Evolutionary conservation across 768 basidiomycete species (phyloP).

Genomic region (Gloeophyllum trabeum): DNA sequence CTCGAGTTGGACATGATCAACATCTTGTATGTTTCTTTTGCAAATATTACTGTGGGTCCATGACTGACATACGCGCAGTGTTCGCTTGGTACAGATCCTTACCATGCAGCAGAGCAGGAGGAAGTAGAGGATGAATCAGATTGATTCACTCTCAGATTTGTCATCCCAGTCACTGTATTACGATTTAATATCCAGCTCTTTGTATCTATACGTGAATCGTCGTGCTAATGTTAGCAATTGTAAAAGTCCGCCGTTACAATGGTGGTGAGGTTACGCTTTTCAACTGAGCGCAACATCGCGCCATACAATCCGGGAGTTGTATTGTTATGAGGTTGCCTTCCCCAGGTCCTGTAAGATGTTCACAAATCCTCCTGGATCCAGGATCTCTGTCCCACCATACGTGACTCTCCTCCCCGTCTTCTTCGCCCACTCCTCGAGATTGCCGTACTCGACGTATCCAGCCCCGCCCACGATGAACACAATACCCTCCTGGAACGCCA

Average conservation of each 20-base stretch:
- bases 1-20: conserved; percentile 85
- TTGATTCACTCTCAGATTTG: neutral
- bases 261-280: too few relatives aligned
- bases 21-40: conserved; percentile 51
- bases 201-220: too few relatives aligned
- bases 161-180: neutral
- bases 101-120: conserved; percentile 53
- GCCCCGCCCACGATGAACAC: conserved; percentile 96
- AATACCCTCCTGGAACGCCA: conserved; percentile 81
- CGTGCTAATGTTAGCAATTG: too few relatives aligned
- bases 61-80: conserved; percentile 24
- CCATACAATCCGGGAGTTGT: too few relatives aligned
- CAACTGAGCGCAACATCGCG: too few relatives aligned
- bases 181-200: too few relatives aligned
- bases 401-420: conserved; percentile 77
- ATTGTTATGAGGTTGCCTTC: conserved; percentile 25
- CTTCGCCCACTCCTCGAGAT: conserved; percentile 86
- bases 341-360: conserved; percentile 57
- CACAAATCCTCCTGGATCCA: conserved; percentile 84
- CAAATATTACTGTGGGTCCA: neutral
- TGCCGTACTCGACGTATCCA: conserved; percentile 95
- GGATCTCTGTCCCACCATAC: conserved; percentile 93
- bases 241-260: too few relatives aligned
- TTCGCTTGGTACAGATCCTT: conserved; percentile 75
- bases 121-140: conserved; percentile 20